Evolutionary conservation across 2,329 filamentous ascomycete genomes (phyloP).

Genomic region (Xylaria arbuscula): DNA sequence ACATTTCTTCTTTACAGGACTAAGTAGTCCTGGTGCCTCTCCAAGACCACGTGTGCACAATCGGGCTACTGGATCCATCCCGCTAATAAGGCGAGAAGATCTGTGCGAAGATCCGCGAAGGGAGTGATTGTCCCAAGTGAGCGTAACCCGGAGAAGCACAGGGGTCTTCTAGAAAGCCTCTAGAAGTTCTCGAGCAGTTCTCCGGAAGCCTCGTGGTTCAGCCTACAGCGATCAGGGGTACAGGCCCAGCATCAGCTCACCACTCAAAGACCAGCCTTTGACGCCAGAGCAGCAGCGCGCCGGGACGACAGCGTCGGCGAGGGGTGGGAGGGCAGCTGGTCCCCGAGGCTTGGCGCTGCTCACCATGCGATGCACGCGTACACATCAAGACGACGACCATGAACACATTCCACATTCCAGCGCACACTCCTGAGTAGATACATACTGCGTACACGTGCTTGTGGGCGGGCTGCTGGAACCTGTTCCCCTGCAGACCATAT

Average conservation of each 20-base stretch:
- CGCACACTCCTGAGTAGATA: not conserved
- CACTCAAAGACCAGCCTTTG: not conserved
- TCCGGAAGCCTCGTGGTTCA: slow-evolving; percentile 22
- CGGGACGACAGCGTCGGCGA: slow-evolving; percentile 20
- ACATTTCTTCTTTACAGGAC: not conserved
- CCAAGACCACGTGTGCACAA: slow-evolving; percentile 15
- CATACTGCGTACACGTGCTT: slow-evolving; percentile 34
- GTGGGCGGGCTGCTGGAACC: slow-evolving; percentile 33
- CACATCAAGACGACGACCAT: not conserved
- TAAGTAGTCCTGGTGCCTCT: slow-evolving; percentile 2
- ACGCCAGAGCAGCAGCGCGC: not conserved
- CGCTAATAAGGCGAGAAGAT: slow-evolving; percentile 11
- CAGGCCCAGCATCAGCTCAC: slow-evolving; percentile 17
- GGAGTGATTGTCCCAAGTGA: not conserved
- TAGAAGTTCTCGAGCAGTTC: slow-evolving; percentile 24
- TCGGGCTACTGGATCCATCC: not conserved
- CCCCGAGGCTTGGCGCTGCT: slow-evolving; percentile 21
- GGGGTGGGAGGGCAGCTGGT: slow-evolving; percentile 12
- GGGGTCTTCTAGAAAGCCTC: slow-evolving; percentile 24
- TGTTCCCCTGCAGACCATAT: slow-evolving; percentile 40
- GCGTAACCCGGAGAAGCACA: no score
- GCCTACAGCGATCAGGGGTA: slow-evolving; percentile 20
- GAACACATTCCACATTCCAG: not conserved
- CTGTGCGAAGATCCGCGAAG: not conserved
- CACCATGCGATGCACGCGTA: slow-evolving; percentile 31